Conservation (phyloP, 345 rosid species). For the Eutrema yunnanense region DNA sequence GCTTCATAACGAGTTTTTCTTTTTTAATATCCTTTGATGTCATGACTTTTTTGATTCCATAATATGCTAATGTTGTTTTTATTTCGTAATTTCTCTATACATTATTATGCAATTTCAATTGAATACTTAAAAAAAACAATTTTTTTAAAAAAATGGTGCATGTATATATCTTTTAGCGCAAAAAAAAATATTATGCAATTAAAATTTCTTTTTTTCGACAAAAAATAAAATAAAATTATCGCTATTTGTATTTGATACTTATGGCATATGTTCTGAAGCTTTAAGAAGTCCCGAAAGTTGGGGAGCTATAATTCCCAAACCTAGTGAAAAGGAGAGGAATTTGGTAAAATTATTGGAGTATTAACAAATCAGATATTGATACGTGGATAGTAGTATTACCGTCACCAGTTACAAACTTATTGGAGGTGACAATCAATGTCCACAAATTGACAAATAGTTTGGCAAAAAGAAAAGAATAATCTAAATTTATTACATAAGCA, state of each 20-base stretch:
- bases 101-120: too few species aligned
- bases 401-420: conserved; percentile 9
- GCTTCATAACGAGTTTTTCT: too few species aligned
- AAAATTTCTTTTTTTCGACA: too few species aligned
- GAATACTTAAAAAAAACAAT: too few species aligned
- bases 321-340: background rate
- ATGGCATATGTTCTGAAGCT: background rate
- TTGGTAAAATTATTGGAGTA: background rate
- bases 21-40: too few species aligned
- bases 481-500: background rate
- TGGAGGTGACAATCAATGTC: conserved; percentile 6
- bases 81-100: too few species aligned
- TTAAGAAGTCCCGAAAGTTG: background rate
- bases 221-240: too few species aligned
- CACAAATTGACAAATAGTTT: conserved; percentile 10
- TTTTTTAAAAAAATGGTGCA: too few species aligned
- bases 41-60: too few species aligned
- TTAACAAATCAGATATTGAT: background rate
- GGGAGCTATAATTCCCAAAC: background rate
- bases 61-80: too few species aligned
- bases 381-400: background rate
- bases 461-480: background rate
- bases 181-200: too few species aligned
- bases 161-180: too few species aligned
- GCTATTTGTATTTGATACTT: background rate